Base-by-base conservation (phyloP, 1,284 basidiomycete genomes). In the Tilletia setariae region DNA sequence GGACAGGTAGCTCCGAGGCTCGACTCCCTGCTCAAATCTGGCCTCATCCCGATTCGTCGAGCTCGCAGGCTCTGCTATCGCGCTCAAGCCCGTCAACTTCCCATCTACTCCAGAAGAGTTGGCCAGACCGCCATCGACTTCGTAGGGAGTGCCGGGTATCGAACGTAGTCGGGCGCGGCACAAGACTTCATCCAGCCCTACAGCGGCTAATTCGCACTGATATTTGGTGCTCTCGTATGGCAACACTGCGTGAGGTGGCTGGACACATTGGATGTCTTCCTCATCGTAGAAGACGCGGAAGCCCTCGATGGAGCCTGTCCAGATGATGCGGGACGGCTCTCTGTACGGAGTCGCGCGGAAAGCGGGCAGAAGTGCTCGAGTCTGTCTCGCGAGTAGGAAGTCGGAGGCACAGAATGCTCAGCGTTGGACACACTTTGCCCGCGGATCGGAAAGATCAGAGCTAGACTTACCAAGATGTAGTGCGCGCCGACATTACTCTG, bases 191-290 rank as follows among this genome's bases (percentile, higher is more conserved):
- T 82, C 76, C 61, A 83, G 71, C 4, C 73, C 81, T 23, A 79
- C 70, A 1, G 79, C 80, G 7, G 79, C 72, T 11, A 83, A 74
- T 67, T 82, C 82, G 67, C 79, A 80, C 65, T 83, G 82, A 61
- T 82, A 83, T 69, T 83, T 83, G 59, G 77, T 78, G 46, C 76
- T 76, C 63, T 82, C 80, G 73, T 83, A 83, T 9, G 80, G 75
- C 43, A 76, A 66, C 21, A 74, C 73, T 46, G 76, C 68, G 6
- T 69, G 66, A 42, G 63, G 51, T 0, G 64, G 68, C 62, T 81
- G 72, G 7, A 79, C 35, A 66, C 82, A 82, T 68, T 83, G 75
- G 59, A 73, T 78, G 68, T 83, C 82, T 40, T 67, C 70, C 21
- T 71, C 67, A 32, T 81, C 72, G 68, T 78, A 81, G 71, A 76